phyloP scores from a whole-genome alignment of 306 rosid genomes.

The Sindora glabra region DNA sequence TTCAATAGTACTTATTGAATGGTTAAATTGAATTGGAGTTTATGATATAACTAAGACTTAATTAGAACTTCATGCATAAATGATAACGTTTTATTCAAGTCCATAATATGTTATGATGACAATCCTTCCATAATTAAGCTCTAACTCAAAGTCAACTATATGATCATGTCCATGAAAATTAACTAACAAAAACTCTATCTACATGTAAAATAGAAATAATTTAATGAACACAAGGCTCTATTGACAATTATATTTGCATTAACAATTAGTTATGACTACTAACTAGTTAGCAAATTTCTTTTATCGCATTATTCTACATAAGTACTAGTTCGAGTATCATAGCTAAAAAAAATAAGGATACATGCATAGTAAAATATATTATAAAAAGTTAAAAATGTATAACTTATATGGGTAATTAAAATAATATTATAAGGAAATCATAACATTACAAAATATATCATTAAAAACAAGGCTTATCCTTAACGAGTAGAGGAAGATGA shows the following conservation, averaged over 20 bases:
- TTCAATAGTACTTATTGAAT: too few species aligned
- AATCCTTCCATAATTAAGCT: slow-evolving; percentile 95
- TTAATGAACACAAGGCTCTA: not conserved
- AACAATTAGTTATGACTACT: not conserved
- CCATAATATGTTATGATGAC: not conserved
- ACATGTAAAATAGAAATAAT: slow-evolving; percentile 20
- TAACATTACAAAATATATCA: too few species aligned
- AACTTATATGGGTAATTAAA: too few species aligned
- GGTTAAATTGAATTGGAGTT: too few species aligned
- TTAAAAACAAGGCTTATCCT: too few species aligned
- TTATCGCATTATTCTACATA: not conserved
- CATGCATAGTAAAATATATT: too few species aligned
- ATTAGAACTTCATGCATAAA: not conserved
- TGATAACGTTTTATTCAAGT: not conserved
- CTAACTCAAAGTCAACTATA: slow-evolving; percentile 85
- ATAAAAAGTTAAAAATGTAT: too few species aligned
- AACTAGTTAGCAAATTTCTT: not conserved
- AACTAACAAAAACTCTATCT: slow-evolving; percentile 91
- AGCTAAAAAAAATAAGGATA: too few species aligned
- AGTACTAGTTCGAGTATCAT: too few species aligned
- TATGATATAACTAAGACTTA: too few species aligned
- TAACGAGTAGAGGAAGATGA: too few species aligned
- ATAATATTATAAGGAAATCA: too few species aligned
- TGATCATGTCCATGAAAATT: slow-evolving; percentile 95
- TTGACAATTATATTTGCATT: not conserved